Percentiles rank a stretch among this genome's conserved stretches.
phyloP scores from a whole-genome alignment of 2,329 filamentous ascomycete species.

The Verticillium longisporum region DNA sequence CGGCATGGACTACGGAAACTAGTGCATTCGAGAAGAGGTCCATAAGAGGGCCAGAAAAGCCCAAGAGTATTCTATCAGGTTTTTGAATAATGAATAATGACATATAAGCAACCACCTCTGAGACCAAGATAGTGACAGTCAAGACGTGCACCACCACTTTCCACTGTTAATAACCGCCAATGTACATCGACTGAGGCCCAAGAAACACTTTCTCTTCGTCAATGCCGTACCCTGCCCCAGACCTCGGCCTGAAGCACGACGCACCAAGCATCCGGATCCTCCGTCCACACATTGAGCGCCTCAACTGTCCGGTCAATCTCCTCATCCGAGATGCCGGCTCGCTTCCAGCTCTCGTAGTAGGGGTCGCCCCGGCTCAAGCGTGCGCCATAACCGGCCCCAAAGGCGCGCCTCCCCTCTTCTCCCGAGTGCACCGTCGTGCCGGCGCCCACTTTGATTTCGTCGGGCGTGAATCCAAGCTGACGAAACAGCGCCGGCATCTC shows the following conservation, averaged over 20 bases:
- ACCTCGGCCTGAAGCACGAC: background rate
- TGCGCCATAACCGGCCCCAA: background rate
- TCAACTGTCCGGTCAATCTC: background rate
- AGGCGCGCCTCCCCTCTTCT: background rate
- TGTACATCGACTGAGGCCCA: too few species aligned
- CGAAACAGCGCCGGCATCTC: constrained; percentile 23
- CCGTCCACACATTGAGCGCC: background rate
- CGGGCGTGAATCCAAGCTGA: constrained; percentile 20
- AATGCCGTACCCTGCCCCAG: constrained; percentile 12
- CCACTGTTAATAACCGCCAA: too few species aligned
- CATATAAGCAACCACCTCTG: too few species aligned
- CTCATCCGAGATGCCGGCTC: background rate
- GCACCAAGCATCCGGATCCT: background rate
- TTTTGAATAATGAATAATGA: too few species aligned
- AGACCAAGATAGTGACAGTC: too few species aligned
- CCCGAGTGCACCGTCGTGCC: constrained; percentile 1
- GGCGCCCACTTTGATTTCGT: constrained; percentile 17
- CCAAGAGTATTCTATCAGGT: too few species aligned
- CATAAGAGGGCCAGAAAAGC: too few species aligned
- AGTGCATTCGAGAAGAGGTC: too few species aligned
- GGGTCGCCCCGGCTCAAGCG: background rate
- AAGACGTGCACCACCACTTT: too few species aligned
- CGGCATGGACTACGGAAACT: constrained; percentile 16
- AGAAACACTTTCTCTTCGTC: too few species aligned
- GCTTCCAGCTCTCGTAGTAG: background rate